phyloP scores from a whole-genome alignment of 768 basidiomycete genomes.

The Boletus tylopilopsis region DNA sequence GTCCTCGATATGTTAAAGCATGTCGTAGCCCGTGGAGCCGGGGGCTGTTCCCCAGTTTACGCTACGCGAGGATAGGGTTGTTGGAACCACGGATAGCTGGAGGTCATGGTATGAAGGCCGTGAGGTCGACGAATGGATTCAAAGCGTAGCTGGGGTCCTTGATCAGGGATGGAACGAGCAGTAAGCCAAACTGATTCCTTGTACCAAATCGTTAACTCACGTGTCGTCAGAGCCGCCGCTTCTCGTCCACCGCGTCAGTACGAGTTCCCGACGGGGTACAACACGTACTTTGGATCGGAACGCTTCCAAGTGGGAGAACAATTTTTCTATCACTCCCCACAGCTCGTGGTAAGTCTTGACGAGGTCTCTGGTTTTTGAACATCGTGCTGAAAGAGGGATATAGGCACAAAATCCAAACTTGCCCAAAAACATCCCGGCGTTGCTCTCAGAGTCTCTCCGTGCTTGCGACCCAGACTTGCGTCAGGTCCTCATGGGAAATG shows the following conservation, averaged over 20 bases:
- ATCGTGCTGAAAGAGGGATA: constrained; percentile 4
- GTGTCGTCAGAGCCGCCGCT: constrained; percentile 48
- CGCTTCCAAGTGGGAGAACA: constrained; percentile 85
- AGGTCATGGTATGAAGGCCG: constrained; percentile 69
- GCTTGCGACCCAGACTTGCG: constrained; percentile 91
- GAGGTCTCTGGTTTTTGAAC: neutral
- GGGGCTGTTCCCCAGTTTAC: constrained; percentile 60
- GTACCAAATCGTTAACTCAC: neutral
- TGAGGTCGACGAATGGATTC: constrained; percentile 94
- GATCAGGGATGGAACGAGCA: constrained; percentile 89
- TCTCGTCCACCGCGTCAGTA: constrained; percentile 64
- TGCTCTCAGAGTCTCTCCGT: constrained; percentile 75
- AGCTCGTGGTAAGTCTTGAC: constrained; percentile 43
- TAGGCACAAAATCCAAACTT: constrained; percentile 58
- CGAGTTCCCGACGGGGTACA: constrained; percentile 96
- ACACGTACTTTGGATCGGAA: constrained; percentile 75
- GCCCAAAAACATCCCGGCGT: constrained; percentile 69
- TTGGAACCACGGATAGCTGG: constrained; percentile 80
- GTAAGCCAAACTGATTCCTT: constrained; percentile 39
- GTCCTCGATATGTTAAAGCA: constrained; percentile 5
- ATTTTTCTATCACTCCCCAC: constrained; percentile 72
- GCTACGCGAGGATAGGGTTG: constrained; percentile 69
- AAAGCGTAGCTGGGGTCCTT: constrained; percentile 80
- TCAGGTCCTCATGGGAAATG: constrained; percentile 84
- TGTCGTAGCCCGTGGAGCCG: constrained; percentile 66